A percentile compares a stretch with the other conserved stretches of the same genome.
phyloP scores from a whole-genome alignment of 371 early-diverging fungal species.

The Rhizomucor pusillus region DNA sequence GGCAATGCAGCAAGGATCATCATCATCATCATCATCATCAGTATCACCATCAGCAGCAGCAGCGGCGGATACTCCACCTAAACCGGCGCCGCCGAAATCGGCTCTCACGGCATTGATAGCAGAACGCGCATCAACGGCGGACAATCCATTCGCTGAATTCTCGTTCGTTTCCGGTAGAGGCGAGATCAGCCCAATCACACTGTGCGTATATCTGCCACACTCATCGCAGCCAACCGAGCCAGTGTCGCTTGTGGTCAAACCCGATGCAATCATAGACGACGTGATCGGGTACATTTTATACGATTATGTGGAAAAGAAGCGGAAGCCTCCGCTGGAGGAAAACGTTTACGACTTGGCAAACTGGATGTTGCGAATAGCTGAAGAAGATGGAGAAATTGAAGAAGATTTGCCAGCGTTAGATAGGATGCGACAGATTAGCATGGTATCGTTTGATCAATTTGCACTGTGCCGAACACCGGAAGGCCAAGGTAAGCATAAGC shows the following conservation, averaged over 20 bases:
- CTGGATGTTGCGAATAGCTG: constrained; percentile 91
- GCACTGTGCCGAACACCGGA: constrained; percentile 82
- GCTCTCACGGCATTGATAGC: constrained; percentile 65
- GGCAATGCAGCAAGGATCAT: background rate
- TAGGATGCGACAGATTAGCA: constrained; percentile 77
- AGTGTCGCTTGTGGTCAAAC: constrained; percentile 69
- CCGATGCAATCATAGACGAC: constrained; percentile 87
- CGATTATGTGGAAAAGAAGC: constrained; percentile 32
- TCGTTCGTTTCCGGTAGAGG: constrained; percentile 61
- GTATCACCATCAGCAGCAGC: background rate
- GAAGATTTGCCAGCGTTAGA: constrained; percentile 97
- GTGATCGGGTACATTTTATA: constrained; percentile 26
- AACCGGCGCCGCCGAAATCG: constrained; percentile 29
- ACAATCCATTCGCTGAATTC: constrained; percentile 78
- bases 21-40: constrained; percentile 1
- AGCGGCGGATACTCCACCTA: background rate
- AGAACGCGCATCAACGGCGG: constrained; percentile 54
- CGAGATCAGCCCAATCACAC: constrained; percentile 54
- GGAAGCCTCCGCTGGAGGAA: constrained; percentile 62
- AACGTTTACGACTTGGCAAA: constrained; percentile 62
- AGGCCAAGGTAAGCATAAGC: constrained; percentile 57
- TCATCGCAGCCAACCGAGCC: constrained; percentile 54
- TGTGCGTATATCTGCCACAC: constrained; percentile 67
- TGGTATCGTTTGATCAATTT: constrained; percentile 88
- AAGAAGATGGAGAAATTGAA: constrained; percentile 94